Conservation (phyloP, 306 rosid species). For the Corylus americana region DNA sequence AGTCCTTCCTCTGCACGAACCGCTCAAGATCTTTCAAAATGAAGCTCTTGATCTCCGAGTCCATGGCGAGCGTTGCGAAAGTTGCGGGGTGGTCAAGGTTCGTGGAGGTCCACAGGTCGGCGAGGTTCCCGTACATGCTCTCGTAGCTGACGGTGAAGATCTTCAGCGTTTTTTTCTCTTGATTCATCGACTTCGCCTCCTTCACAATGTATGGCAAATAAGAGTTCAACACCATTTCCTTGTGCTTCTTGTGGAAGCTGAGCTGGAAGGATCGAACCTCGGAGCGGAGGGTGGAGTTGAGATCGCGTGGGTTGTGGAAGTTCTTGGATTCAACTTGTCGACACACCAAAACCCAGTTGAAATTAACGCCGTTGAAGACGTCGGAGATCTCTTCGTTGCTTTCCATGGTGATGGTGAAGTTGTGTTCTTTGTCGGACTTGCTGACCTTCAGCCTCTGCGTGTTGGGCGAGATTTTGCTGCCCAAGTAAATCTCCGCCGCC, state of each 20-base stretch:
- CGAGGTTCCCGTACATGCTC: conserved; percentile 27
- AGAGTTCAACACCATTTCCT: conserved; percentile 37
- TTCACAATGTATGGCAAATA: conserved; percentile 55
- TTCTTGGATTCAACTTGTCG: conserved; percentile 14
- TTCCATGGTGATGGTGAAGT: conserved; percentile 48
- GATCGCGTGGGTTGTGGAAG: conserved; percentile 33
- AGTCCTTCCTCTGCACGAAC: conserved; percentile 61
- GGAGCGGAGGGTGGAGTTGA: conserved; percentile 41
- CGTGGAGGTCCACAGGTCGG: conserved; percentile 47
- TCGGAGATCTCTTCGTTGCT: conserved; percentile 42
- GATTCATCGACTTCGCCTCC: conserved; percentile 44
- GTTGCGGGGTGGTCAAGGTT: conserved; percentile 69
- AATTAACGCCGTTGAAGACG: conserved; percentile 45
- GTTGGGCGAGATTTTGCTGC: conserved; percentile 49
- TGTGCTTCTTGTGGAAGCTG: conserved; percentile 61
- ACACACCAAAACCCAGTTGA: conserved; percentile 52
- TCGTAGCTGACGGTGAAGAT: conserved; percentile 46
- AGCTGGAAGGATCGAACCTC: conserved; percentile 56
- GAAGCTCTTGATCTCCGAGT: conserved; percentile 39
- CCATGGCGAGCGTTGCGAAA: conserved; percentile 68
- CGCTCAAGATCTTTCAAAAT: conserved; percentile 49
- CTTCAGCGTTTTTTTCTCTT: conserved; percentile 49
- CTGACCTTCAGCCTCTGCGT: conserved; percentile 45
- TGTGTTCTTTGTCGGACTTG: conserved; percentile 43
- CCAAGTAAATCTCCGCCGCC: conserved; percentile 60